Evolutionary conservation across 2,329 filamentous ascomycete species (phyloP).

Genomic region (Colletotrichum sp.): DNA sequence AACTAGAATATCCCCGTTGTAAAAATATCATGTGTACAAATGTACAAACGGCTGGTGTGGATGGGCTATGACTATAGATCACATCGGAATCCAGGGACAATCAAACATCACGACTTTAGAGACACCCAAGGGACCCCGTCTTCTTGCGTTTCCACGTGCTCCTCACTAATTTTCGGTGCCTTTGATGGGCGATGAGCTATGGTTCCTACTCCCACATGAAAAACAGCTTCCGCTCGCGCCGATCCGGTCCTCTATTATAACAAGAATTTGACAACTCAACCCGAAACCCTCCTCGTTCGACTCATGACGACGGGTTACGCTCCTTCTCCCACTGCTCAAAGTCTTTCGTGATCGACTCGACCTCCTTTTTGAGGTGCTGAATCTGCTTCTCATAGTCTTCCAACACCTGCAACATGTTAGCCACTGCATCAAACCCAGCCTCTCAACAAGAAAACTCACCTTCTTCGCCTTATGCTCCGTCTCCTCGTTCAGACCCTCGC

Average conservation of each 20-base stretch:
- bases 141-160: not conserved
- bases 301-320: constrained; percentile 36
- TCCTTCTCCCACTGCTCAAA: constrained; percentile 61
- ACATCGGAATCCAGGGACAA: not conserved
- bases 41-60: not conserved
- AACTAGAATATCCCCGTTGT: not conserved
- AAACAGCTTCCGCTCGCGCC: not conserved
- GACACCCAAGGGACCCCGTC: not conserved
- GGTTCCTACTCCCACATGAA: not conserved
- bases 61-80: constrained; percentile 7
- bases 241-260: not conserved
- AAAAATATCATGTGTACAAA: constrained; percentile 19
- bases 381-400: constrained; percentile 85
- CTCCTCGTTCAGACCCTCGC: constrained; percentile 69
- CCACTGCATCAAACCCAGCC: not conserved
- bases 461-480: constrained; percentile 76
- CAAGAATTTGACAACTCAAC: not conserved
- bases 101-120: constrained; percentile 7
- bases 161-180: not conserved
- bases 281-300: too few species aligned
- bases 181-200: not conserved
- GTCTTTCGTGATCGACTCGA: constrained; percentile 66
- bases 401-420: constrained; percentile 61
- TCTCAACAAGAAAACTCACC: constrained; percentile 49
- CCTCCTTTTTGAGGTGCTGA: constrained; percentile 74